Conservation (phyloP, 441 rosid genomes). For the Aleurites moluccanus region DNA sequence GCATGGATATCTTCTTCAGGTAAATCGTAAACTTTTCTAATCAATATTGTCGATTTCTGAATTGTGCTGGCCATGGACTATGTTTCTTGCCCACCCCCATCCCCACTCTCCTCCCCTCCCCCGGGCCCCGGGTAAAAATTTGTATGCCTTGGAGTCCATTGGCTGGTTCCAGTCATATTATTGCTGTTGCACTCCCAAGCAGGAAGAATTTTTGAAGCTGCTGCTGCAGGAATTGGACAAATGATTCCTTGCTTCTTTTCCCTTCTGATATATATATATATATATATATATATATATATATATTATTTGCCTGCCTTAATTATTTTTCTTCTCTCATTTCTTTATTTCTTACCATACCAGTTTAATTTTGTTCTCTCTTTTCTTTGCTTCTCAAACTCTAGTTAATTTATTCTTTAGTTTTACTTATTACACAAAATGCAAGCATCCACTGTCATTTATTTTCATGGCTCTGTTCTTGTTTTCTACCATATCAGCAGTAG, state of each 20-base stretch:
- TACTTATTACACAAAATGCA: not conserved
- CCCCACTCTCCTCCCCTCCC: no score
- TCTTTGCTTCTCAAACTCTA: not conserved
- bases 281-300: not conserved
- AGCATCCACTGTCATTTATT: not conserved
- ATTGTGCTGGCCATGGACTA: not conserved
- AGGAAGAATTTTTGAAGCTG: not conserved
- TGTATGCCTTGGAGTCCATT: not conserved
- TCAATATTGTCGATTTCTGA: conserved; percentile 12
- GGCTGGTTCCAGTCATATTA: not conserved
- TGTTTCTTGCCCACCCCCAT: no score
- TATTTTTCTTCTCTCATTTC: not conserved
- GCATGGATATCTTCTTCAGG: conserved; percentile 83
- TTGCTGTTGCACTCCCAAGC: not conserved
- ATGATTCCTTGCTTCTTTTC: conserved; percentile 11
- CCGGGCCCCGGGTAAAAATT: no score
- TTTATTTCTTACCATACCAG: not conserved
- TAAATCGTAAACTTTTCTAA: conserved; percentile 17
- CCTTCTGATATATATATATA: no score
- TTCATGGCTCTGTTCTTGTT: not conserved
- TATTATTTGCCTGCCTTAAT: not conserved
- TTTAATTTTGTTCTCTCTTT: not conserved
- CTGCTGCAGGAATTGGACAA: not conserved
- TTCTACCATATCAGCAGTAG: not conserved
- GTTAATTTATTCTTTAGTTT: not conserved